Evolutionary conservation across 257 asterid species (phyloP).

Genomic region (Nicotiana knightiana): DNA sequence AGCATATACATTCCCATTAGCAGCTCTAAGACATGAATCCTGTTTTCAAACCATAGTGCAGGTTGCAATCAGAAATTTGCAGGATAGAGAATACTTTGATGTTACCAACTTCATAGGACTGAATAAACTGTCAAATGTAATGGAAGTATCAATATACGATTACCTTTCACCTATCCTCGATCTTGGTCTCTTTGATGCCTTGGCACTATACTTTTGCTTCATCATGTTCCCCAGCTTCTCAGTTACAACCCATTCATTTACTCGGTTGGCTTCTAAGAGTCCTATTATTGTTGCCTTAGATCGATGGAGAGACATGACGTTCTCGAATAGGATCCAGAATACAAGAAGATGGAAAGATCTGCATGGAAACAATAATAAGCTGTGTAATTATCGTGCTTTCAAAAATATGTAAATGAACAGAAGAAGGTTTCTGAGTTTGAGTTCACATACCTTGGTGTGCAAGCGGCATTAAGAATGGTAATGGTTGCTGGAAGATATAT

Average conservation of each 20-base stretch:
- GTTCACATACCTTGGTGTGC: slow-evolving; percentile 58
- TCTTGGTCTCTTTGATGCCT: slow-evolving; percentile 42
- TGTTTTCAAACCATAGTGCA: slow-evolving; percentile 22
- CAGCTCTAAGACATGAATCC: slow-evolving; percentile 70
- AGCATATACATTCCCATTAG: slow-evolving; percentile 69
- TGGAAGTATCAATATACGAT: neutral
- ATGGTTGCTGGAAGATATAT: slow-evolving; percentile 84
- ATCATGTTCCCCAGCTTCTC: slow-evolving; percentile 74
- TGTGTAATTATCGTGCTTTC: neutral
- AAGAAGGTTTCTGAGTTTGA: neutral
- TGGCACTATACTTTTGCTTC: slow-evolving; percentile 41
- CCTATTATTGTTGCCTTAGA: slow-evolving; percentile 87
- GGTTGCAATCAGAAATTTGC: slow-evolving; percentile 4
- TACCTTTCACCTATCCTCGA: slow-evolving; percentile 62
- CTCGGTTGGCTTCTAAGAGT: slow-evolving; percentile 70
- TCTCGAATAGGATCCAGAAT: slow-evolving; percentile 79
- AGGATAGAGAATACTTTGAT: neutral
- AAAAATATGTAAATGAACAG: neutral
- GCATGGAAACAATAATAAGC: slow-evolving; percentile 20
- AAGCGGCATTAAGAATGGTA: slow-evolving; percentile 70
- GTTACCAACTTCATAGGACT: slow-evolving; percentile 6
- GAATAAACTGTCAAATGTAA: neutral
- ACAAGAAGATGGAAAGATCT: slow-evolving; percentile 75
- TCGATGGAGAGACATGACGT: slow-evolving; percentile 88
- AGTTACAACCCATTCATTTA: slow-evolving; percentile 85